Percentiles rank a stretch among this genome's conserved stretches.
Evolutionary conservation across 1,284 basidiomycete genomes (phyloP).

Genomic region (Neolentinus lepideus): DNA sequence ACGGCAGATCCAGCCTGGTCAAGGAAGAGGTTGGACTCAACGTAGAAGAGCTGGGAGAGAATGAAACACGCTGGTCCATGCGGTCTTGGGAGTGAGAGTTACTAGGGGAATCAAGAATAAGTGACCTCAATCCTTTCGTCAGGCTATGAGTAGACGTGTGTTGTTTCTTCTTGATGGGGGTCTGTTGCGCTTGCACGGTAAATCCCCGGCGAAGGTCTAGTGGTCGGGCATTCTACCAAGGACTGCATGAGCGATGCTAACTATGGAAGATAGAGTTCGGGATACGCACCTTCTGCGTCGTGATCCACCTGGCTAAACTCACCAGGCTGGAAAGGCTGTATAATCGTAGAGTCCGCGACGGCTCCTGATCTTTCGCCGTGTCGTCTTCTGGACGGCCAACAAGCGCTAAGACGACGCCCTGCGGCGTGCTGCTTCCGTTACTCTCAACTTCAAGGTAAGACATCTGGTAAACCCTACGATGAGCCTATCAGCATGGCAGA

Average conservation of each 20-base stretch:
- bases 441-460: conserved; percentile 63
- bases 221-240: conserved; percentile 51
- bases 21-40: not conserved
- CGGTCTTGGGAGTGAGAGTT: not conserved
- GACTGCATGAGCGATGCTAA: conserved; percentile 6
- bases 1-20: not conserved
- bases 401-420: conserved; percentile 69
- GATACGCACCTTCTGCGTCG: conserved; percentile 50
- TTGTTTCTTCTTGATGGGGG: conserved; percentile 41
- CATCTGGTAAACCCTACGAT: conserved; percentile 63
- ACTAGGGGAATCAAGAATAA: conserved; percentile 41
- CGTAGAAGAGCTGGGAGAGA: not conserved
- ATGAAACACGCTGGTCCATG: not conserved
- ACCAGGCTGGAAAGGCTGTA: conserved; percentile 70
- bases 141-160: conserved; percentile 46
- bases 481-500: conserved; percentile 7
- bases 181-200: conserved; percentile 43
- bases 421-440: conserved; percentile 48
- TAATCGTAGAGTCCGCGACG: conserved; percentile 58
- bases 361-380: conserved; percentile 42
- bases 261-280: conserved; percentile 5
- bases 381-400: conserved; percentile 50
- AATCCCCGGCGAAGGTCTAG: conserved; percentile 49
- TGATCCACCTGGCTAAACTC: conserved; percentile 66
- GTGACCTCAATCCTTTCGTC: conserved; percentile 50